Conservation (phyloP, 2,329 filamentous ascomycete species). For the Podosphaera leucotricha region DNA sequence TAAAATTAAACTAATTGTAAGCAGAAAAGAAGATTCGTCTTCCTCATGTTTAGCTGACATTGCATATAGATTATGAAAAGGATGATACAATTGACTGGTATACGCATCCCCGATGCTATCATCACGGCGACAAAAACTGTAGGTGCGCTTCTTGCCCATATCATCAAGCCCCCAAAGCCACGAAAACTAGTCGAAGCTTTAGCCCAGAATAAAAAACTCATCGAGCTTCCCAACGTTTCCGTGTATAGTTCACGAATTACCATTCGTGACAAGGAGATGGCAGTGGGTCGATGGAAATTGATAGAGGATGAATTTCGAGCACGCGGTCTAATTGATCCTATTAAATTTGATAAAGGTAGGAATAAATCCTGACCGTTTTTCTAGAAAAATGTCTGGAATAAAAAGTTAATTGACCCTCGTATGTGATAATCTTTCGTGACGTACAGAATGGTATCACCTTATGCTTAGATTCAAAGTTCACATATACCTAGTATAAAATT, state of each 20-base stretch:
- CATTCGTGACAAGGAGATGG: slow-evolving; percentile 46
- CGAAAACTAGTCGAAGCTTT: slow-evolving; percentile 41
- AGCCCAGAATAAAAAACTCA: slow-evolving; percentile 21
- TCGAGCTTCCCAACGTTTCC: slow-evolving; percentile 42
- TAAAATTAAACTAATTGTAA: slow-evolving; percentile 49
- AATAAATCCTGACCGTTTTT: no score
- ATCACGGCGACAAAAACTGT: slow-evolving; percentile 32
- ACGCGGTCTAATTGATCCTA: slow-evolving; percentile 23
- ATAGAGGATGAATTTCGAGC: slow-evolving; percentile 46
- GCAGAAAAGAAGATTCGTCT: slow-evolving; percentile 11
- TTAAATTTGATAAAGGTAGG: not conserved
- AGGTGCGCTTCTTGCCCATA: slow-evolving; percentile 27
- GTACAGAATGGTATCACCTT: no score
- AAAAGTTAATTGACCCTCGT: no score
- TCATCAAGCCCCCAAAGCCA: slow-evolving; percentile 30
- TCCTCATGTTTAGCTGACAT: not conserved
- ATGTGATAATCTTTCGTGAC: no score
- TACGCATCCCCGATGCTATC: slow-evolving; percentile 46
- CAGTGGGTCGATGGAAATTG: slow-evolving; percentile 55
- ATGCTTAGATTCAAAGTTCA: no score
- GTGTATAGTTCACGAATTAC: slow-evolving; percentile 41
- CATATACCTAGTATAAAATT: no score
- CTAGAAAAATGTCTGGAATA: no score
- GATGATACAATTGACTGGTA: slow-evolving; percentile 57
- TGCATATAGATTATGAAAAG: slow-evolving; percentile 50